Conservation (phyloP, 108 stramenopile species). For the Bacterosira constricta region DNA sequence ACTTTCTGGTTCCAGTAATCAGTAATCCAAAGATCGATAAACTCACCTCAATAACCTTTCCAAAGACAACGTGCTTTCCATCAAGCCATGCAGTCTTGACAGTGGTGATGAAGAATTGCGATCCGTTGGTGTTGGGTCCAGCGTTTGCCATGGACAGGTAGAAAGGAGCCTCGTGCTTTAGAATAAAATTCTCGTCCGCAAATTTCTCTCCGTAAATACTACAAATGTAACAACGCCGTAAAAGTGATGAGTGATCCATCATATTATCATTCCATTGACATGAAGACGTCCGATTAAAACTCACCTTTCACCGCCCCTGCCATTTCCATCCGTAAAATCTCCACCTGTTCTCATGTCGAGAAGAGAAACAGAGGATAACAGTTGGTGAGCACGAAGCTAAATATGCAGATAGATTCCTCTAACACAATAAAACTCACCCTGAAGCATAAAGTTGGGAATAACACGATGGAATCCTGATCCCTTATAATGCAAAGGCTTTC, state of each 20-base stretch:
- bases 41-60: conserved; percentile 87
- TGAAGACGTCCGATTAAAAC: not conserved
- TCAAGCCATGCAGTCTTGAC: conserved; percentile 98
- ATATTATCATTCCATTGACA: not conserved
- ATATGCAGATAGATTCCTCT: not conserved
- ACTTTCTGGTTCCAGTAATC: too few relatives aligned
- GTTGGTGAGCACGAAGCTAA: too few relatives aligned
- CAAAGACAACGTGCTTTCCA: conserved; percentile 96
- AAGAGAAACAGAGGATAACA: too few relatives aligned
- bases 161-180: conserved; percentile 84
- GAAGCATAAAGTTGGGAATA: conserved; percentile 89
- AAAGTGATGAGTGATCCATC: not conserved
- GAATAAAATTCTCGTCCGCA: conserved; percentile 94
- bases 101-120: conserved; percentile 98
- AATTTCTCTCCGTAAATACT: conserved; percentile 74
- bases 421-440: conserved; percentile 36
- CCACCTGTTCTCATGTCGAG: too few relatives aligned
- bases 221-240: not conserved
- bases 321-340: conserved; percentile 90
- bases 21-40: too few relatives aligned
- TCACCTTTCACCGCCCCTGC: conserved; percentile 77
- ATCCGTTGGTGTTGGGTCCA: conserved; percentile 92
- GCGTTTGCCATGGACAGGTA: conserved; percentile 96
- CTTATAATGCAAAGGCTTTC: conserved; percentile 90
- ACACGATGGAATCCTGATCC: conserved; percentile 80